Percentiles rank a stretch among this genome's conserved stretches.
Conservation (phyloP, 257 asterid species). For the Primulina eburnea region DNA sequence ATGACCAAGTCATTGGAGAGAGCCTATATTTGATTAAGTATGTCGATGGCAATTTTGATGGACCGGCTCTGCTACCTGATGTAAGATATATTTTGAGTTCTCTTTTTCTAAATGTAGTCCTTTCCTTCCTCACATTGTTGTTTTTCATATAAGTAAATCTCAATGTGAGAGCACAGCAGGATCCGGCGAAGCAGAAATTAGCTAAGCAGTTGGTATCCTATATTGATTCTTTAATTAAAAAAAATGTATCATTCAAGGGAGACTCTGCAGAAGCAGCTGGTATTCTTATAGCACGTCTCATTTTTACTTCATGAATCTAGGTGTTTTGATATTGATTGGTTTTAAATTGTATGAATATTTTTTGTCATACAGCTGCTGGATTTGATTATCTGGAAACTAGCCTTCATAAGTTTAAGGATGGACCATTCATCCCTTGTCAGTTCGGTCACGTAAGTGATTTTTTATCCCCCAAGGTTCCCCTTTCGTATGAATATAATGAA, state of each 20-base stretch:
- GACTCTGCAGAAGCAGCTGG: constrained; percentile 48
- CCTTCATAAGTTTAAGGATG: constrained; percentile 52
- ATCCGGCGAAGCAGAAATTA: constrained; percentile 39
- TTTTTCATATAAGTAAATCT: not conserved
- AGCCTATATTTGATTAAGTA: constrained; percentile 54
- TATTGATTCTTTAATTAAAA: not conserved
- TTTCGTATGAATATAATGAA: not conserved
- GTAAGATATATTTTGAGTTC: constrained; percentile 29
- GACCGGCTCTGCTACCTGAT: constrained; percentile 48
- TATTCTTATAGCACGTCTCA: constrained; percentile 17
- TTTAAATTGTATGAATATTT: not conserved
- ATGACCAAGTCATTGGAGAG: constrained; percentile 53
- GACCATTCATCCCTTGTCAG: constrained; percentile 61
- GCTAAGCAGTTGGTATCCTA: constrained; percentile 51
- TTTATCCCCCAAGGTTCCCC: not conserved
- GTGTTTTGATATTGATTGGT: not conserved
- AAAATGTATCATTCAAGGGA: constrained; percentile 34
- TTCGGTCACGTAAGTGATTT: constrained; percentile 50
- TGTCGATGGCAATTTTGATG: constrained; percentile 48
- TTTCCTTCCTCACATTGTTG: not conserved
- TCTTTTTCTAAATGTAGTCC: not conserved
- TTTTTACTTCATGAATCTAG: constrained; percentile 1
- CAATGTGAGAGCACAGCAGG: constrained; percentile 29
- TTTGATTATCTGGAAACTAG: constrained; percentile 59
- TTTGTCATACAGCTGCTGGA: constrained; percentile 40